These are phyloP conservation scores for Corchorus olitorius DNA, from an alignment of 345 rosid genomes.

Conservation along the genomic window DNA sequence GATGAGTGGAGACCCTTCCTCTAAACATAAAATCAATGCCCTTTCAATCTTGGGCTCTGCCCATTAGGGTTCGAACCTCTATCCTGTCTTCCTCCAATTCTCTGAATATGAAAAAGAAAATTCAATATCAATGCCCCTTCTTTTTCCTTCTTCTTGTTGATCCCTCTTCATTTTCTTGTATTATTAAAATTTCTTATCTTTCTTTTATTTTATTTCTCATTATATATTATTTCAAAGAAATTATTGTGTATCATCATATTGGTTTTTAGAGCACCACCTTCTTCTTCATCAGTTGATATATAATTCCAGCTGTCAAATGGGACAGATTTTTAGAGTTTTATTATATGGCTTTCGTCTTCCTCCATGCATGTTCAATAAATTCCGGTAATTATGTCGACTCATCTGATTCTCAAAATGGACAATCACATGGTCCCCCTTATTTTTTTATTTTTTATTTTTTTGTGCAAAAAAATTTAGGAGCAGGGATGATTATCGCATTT, in stretches of 20 bases:
- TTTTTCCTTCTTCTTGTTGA: too few species aligned
- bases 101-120: too few species aligned
- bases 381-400: not conserved
- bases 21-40: constrained; percentile 4
- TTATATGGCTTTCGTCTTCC: not conserved
- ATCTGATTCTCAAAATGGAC: not conserved
- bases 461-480: too few species aligned
- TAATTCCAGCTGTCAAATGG: constrained; percentile 23
- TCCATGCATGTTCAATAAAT: constrained; percentile 23
- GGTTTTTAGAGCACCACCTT: not conserved
- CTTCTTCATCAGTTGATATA: not conserved
- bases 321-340: not conserved
- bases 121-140: too few species aligned
- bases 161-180: not conserved
- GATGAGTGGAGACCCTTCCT: constrained; percentile 30
- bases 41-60: too few species aligned
- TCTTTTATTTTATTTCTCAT: not conserved
- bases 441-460: too few species aligned
- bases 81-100: too few species aligned
- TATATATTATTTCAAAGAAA: not conserved
- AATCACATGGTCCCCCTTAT: constrained; percentile 31
- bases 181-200: not conserved
- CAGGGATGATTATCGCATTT: too few species aligned
- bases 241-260: not conserved
- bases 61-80: too few species aligned